These are phyloP conservation scores for Trichomonas gallinae DNA, from an alignment of 208 protist genomes.

Conservation along the genomic window DNA sequence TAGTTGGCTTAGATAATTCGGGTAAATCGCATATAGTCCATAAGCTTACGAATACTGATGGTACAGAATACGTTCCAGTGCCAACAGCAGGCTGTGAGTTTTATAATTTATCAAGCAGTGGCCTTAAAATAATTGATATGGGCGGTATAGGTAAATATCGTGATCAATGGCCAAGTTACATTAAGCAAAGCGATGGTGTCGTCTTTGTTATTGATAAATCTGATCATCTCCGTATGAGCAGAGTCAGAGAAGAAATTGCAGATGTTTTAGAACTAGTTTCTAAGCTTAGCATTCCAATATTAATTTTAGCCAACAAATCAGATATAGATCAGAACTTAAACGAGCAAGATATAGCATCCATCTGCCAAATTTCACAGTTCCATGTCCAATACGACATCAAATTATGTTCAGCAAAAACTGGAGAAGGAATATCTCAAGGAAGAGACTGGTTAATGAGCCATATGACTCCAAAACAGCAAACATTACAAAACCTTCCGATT, in stretches of 20 bases:
- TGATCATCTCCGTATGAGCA: not conserved
- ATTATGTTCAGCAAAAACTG: not conserved
- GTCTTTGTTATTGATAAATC: constrained; percentile 19
- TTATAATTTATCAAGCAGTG: not conserved
- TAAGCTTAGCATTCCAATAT: not conserved
- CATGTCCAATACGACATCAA: not conserved
- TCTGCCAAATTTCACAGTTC: not conserved
- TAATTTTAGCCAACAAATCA: constrained; percentile 2
- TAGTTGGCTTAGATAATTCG: not conserved
- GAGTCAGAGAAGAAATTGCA: not conserved
- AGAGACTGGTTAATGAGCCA: not conserved
- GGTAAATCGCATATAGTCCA: not conserved
- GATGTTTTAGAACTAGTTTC: not conserved
- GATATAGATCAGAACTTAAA: not conserved
- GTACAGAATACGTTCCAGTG: not conserved
- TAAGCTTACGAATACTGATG: not conserved
- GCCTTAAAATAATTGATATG: not conserved
- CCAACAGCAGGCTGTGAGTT: not conserved
- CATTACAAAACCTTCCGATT: not conserved
- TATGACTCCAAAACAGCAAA: not conserved
- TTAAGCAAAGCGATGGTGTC: not conserved
- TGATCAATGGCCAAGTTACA: not conserved
- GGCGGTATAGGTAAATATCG: not conserved
- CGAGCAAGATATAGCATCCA: not conserved
- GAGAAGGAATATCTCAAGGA: not conserved